Percentiles rank a stretch among this genome's conserved stretches.
phyloP scores from a whole-genome alignment of 164 flowering plant genomes.

The Annona cherimola region DNA sequence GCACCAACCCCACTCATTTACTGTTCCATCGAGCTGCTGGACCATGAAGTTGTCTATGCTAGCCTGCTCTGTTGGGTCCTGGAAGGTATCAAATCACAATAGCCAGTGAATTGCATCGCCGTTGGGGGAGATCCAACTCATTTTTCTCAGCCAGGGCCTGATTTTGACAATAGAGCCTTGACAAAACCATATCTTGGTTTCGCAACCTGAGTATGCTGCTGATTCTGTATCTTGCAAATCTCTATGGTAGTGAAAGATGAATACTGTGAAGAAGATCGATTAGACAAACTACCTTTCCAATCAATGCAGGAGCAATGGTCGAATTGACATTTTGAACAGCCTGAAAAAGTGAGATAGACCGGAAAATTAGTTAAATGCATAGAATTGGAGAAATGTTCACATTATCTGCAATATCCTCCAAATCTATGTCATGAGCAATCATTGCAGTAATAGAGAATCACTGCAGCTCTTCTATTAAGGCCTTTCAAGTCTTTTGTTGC shows the following conservation, averaged over 20 bases:
- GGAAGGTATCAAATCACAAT: not conserved
- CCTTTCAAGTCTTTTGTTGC: not conserved
- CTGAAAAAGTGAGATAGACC: slow-evolving; percentile 9
- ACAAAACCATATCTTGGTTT: too few species aligned
- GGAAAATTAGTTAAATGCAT: not conserved
- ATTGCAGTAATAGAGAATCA: too few species aligned
- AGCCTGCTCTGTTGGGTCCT: slow-evolving; percentile 38
- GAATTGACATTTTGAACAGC: slow-evolving; percentile 52
- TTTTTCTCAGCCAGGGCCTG: not conserved
- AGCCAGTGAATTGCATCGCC: not conserved
- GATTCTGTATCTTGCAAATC: not conserved
- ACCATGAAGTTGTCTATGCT: slow-evolving; percentile 37
- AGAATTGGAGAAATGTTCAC: not conserved
- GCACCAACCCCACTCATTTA: slow-evolving; percentile 50
- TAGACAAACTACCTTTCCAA: slow-evolving; percentile 37
- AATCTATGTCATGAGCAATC: too few species aligned
- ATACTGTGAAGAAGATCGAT: not conserved
- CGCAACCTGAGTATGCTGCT: too few species aligned
- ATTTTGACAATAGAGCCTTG: not conserved
- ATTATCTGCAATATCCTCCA: not conserved
- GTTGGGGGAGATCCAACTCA: not conserved
- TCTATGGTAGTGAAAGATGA: not conserved
- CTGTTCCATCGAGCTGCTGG: slow-evolving; percentile 43
- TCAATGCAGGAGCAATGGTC: slow-evolving; percentile 50
- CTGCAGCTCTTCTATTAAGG: not conserved